These are phyloP conservation scores for Sarcocystis neurona DNA, from an alignment of 169 alveolate species.

Conservation along the genomic window DNA sequence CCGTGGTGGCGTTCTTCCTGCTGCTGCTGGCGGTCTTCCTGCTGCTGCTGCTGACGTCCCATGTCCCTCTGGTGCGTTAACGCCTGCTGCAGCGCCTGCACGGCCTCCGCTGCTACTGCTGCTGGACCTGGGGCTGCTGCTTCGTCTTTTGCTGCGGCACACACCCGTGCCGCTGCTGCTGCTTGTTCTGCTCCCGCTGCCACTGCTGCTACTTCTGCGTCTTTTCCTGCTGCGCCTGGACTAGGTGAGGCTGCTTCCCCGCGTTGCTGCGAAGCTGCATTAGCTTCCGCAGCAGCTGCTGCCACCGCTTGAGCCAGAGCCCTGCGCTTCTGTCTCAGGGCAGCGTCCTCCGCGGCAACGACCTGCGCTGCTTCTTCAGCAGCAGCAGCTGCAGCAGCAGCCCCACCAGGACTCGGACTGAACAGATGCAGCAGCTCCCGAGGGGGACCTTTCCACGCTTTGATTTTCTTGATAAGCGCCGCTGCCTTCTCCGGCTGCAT, in stretches of 20 bases:
- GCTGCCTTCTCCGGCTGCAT: constrained; percentile 16
- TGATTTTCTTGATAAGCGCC: background rate
- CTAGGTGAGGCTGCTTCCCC: background rate
- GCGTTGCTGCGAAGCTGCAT: no score
- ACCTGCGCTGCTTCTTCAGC: background rate
- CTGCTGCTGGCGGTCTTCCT: background rate
- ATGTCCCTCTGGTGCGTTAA: background rate
- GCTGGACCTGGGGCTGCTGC: no score
- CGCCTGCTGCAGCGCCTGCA: background rate
- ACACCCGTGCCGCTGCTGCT: no score
- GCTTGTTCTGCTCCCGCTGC: background rate
- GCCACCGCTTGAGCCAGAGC: no score
- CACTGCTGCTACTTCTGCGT: background rate
- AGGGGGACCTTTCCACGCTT: constrained; percentile 19
- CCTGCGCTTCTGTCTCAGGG: background rate
- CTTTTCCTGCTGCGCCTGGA: background rate
- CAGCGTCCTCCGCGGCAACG: background rate
- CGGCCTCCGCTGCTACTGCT: no score
- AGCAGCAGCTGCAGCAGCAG: constrained; percentile 17
- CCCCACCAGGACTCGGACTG: constrained; percentile 2
- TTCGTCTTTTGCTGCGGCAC: no score
- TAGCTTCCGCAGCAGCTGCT: no score
- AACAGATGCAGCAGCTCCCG: constrained; percentile 24
- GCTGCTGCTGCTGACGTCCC: background rate
- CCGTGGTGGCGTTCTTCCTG: background rate